Percentiles rank a stretch among this genome's conserved stretches.
Conservation (phyloP, 176 grass and related monocot genomes). For the Cenchrus americanus region DNA sequence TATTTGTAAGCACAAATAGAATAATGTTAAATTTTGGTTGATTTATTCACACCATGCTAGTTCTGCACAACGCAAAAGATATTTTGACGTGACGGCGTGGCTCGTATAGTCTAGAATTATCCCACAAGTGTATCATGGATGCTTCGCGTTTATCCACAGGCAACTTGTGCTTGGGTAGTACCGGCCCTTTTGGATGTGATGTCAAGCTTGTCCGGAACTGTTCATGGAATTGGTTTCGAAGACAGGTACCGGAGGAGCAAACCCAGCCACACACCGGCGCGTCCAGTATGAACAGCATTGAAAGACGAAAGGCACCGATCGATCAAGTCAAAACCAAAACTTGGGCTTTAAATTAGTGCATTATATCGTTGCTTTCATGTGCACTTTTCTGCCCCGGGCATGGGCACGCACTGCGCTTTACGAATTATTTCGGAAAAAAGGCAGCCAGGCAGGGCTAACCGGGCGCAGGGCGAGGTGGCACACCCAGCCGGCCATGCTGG, state of each 20-base stretch:
- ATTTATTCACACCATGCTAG: neutral
- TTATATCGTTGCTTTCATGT: slow-evolving; percentile 31
- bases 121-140: neutral
- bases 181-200: slow-evolving; percentile 4
- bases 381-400: slow-evolving; percentile 33
- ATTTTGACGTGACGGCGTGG: neutral
- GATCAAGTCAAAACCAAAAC: slow-evolving; percentile 24
- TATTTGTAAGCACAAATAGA: neutral
- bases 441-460: neutral
- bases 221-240: neutral
- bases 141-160: slow-evolving; percentile 24
- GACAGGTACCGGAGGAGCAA: slow-evolving; percentile 24
- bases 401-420: slow-evolving; percentile 34
- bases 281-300: slow-evolving; percentile 23
- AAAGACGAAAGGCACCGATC: slow-evolving; percentile 24
- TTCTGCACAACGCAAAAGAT: neutral
- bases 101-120: neutral
- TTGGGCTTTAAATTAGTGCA: slow-evolving; percentile 9
- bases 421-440: neutral
- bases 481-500: slow-evolving; percentile 9
- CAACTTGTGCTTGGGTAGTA: slow-evolving; percentile 24
- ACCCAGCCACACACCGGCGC: neutral
- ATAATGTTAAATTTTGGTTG: neutral
- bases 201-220: slow-evolving; percentile 9
- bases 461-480: slow-evolving; percentile 13